These are phyloP conservation scores for Saccharomyces hybrid DNA, from an alignment of 1,139 yeast genomes.

Conservation along the genomic window DNA sequence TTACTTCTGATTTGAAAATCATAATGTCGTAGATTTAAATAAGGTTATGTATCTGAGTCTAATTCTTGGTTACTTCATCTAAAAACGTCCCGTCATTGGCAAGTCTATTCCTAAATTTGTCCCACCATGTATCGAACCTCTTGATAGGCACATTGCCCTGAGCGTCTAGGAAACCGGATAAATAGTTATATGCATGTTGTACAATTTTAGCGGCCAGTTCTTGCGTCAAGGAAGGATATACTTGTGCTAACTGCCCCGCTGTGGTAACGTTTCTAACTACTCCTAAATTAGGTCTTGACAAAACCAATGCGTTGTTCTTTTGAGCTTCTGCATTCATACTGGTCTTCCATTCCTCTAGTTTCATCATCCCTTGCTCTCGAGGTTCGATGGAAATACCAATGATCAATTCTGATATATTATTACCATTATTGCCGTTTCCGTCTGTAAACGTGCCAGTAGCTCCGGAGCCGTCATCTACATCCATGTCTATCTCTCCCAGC, in stretches of 20 bases:
- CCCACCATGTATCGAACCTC: constrained; percentile 95
- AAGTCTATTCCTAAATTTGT: constrained; percentile 68
- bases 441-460: constrained; percentile 30
- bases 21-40: neutral
- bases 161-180: constrained; percentile 74
- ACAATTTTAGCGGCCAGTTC: constrained; percentile 78
- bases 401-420: constrained; percentile 37
- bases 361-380: constrained; percentile 31
- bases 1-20: neutral
- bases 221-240: constrained; percentile 36
- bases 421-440: constrained; percentile 13
- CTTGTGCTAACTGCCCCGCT: constrained; percentile 32
- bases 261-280: constrained; percentile 21
- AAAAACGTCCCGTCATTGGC: constrained; percentile 77
- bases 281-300: constrained; percentile 20
- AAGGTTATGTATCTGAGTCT: neutral
- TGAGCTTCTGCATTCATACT: constrained; percentile 3
- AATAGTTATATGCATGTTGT: constrained; percentile 81
- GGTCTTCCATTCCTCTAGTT: constrained; percentile 25
- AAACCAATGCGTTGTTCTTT: constrained; percentile 27
- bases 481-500: constrained; percentile 39
- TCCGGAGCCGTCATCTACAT: constrained; percentile 28
- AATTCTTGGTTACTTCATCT: constrained; percentile 37
- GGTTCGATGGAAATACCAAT: constrained; percentile 92
- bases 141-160: constrained; percentile 80